Evolutionary conservation across 2,329 filamentous ascomycete genomes (phyloP), one percentile per base, ranked within the genome.

Genomic region (Cytospora piceae): DNA sequence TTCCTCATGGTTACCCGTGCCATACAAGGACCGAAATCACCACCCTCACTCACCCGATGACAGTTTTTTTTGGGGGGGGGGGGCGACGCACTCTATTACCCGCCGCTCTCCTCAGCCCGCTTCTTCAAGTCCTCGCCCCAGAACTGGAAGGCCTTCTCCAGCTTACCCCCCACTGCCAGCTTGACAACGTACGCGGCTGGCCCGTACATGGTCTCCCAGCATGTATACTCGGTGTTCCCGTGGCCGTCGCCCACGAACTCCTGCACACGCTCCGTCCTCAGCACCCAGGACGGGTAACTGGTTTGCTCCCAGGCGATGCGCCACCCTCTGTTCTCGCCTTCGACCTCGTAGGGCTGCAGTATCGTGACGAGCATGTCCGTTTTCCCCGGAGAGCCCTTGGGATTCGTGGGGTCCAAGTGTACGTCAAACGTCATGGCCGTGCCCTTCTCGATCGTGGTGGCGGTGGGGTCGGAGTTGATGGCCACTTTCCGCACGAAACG

Each of bases 141-240:
- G 62, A 73, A 74, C 39, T 72, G 73, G 65, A 81, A 78, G 20
- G 75, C 76, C 12, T 69, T 72, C 54, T 72, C 67, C 32, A 82
- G 68, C 68, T 72, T 68, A 8, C 56, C 60, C 1, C 77, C 77
- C 32, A 77, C 75, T 1, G 73, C 69, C 32, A 70, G 51, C 70
- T 71, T 76, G 20, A 81, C 73, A 15, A 76, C 71, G 4, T 72
- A 72, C 12, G 74, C 76, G 64, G 82, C 46, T 7, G 74, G 58
- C 0, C 80, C 79, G 49, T 77, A 77, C 69, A 81, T 81, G n/a
- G 80, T 82, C 74, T 83, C 80, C 76, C 76, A 81, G 72, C 75
- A 78, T 15, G 65, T 70, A 69, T 81, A 82, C 67, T 77, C 76
- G 24, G 76, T 79, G 17, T 73, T 74, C 22, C 70, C 73, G 6